A percentile compares a stretch with the other conserved stretches of the same genome.
Conservation (phyloP, 1,284 basidiomycete species). For the Boletus holoroseus region DNA sequence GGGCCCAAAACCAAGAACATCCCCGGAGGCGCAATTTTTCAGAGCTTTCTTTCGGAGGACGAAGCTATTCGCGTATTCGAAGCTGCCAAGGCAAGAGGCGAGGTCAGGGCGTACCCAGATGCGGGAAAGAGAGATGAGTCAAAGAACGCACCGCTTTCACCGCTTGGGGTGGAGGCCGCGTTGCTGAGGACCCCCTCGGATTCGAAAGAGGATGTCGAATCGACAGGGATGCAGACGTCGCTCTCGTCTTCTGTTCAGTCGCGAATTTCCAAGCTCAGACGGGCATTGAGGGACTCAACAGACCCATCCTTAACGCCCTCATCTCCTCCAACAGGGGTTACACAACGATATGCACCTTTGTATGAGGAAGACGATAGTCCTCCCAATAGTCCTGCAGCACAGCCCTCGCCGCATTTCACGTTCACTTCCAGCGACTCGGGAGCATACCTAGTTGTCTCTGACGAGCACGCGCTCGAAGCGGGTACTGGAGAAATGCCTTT, state of each 20-base stretch:
- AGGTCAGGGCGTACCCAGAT: slow-evolving; percentile 18
- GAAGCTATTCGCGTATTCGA: slow-evolving; percentile 42
- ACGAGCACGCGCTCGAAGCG: not conserved
- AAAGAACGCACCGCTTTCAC: slow-evolving; percentile 12
- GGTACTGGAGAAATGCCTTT: not conserved
- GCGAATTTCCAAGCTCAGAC: slow-evolving; percentile 8
- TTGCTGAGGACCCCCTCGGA: slow-evolving; percentile 16
- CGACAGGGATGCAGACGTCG: not conserved
- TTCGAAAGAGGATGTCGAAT: slow-evolving; percentile 1
- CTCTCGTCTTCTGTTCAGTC: slow-evolving; percentile 3
- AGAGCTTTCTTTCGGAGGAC: slow-evolving; percentile 40
- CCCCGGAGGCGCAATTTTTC: slow-evolving; percentile 38
- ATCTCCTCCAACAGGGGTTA: slow-evolving; percentile 27
- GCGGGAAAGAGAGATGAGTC: not conserved
- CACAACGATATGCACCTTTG: slow-evolving; percentile 16
- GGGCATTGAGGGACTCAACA: slow-evolving; percentile 11
- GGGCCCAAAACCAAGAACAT: slow-evolving; percentile 38
- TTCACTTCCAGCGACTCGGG: slow-evolving; percentile 17
- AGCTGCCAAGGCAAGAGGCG: slow-evolving; percentile 28
- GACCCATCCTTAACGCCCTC: slow-evolving; percentile 13
- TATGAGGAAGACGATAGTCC: slow-evolving; percentile 18
- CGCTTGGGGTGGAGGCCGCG: slow-evolving; percentile 10
- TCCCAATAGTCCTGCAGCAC: slow-evolving; percentile 2
- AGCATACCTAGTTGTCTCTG: slow-evolving; percentile 8
- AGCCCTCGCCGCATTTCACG: slow-evolving; percentile 14